Evolutionary conservation across 2,329 filamentous ascomycete species (phyloP).

Genomic region (Myrmaecium sp.): DNA sequence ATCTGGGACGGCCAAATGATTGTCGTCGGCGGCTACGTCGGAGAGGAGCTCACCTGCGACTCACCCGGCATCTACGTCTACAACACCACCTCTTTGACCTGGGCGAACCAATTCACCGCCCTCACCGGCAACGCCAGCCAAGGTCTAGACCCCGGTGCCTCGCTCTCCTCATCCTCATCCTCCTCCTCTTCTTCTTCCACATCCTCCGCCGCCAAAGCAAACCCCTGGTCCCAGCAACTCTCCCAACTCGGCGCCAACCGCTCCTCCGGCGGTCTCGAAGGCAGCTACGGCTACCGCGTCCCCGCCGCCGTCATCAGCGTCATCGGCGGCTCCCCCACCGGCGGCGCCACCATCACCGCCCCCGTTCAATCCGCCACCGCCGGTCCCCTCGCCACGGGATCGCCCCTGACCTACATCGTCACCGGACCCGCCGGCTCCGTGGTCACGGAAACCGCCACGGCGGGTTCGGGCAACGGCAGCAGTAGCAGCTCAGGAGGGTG

Average conservation of each 20-base stretch:
- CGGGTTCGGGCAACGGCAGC: constrained; percentile 10
- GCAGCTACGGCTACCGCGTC: constrained; percentile 50
- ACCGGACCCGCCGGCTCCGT: constrained; percentile 25
- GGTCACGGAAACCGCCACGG: constrained; percentile 19
- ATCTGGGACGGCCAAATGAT: constrained; percentile 71
- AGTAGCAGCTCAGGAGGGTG: too few species aligned
- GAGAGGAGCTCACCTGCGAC: constrained; percentile 44
- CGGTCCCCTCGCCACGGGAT: constrained; percentile 55
- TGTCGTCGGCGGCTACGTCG: constrained; percentile 54
- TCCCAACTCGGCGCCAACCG: constrained; percentile 28
- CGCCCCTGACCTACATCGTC: constrained; percentile 50
- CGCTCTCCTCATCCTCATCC: constrained; percentile 6
- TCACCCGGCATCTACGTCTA: constrained; percentile 57
- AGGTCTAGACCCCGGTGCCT: constrained; percentile 10
- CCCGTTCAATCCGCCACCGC: constrained; percentile 46
- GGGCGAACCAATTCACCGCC: constrained; percentile 56
- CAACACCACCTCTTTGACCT: constrained; percentile 52
- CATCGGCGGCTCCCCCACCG: constrained; percentile 50
- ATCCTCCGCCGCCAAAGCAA: constrained; percentile 13
- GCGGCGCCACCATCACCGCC: constrained; percentile 51
- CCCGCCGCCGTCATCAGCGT: constrained; percentile 44
- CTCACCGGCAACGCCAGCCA: constrained; percentile 36
- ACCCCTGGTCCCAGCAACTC: constrained; percentile 34
- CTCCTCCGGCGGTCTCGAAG: constrained; percentile 38
- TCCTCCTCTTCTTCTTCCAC: too few species aligned